These are phyloP conservation scores for Solanum chilense DNA, from an alignment of 257 asterid genomes.

Conservation along the genomic window DNA sequence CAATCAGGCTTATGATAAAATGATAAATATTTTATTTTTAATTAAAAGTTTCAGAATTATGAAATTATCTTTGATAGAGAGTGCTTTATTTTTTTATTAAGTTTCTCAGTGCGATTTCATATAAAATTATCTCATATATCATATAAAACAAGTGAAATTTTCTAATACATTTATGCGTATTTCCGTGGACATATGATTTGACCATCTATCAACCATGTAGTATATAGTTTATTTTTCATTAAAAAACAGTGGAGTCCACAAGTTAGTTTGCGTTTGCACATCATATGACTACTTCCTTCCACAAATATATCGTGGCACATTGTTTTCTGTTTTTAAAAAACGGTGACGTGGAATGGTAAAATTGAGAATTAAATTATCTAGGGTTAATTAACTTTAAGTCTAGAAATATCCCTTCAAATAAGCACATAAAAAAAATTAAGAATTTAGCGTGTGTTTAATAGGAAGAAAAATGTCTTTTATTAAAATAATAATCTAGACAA, in stretches of 20 bases:
- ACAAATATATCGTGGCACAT: neutral
- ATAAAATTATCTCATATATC: neutral
- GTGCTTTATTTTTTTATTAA: accelerated
- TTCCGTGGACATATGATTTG: neutral
- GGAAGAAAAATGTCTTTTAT: neutral
- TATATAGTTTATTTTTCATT: neutral
- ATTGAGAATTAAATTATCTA: neutral
- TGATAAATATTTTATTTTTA: no score
- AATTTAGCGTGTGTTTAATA: neutral
- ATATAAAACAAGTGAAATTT: neutral
- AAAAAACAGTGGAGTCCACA: neutral
- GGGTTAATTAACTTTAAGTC: neutral
- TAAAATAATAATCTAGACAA: neutral
- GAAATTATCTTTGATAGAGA: no score
- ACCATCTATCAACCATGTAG: neutral
- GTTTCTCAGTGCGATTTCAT: accelerated
- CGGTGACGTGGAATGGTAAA: neutral
- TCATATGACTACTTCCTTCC: neutral
- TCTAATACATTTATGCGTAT: neutral
- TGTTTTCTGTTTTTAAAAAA: neutral
- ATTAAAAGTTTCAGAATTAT: accelerated
- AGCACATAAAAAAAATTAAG: neutral
- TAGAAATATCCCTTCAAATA: neutral
- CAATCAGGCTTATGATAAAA: no score
- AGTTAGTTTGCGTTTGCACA: neutral